Conservation (phyloP, 805 yeast species). For the Teunomyces tritomae region DNA sequence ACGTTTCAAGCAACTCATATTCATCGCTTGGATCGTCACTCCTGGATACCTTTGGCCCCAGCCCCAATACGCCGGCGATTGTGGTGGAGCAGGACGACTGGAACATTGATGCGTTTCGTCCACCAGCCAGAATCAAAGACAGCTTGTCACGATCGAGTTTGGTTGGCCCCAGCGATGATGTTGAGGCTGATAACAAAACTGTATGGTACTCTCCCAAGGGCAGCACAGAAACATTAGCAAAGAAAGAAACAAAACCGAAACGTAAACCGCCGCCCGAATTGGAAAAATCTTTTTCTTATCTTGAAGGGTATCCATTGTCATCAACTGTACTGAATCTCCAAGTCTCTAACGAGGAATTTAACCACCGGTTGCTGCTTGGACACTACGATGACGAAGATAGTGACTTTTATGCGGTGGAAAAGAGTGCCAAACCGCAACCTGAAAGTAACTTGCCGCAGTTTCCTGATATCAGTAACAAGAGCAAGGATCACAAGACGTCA, state of each 20-base stretch:
- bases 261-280: conserved; percentile 30
- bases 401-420: conserved; percentile 4
- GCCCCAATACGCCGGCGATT: conserved; percentile 6
- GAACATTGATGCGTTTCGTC: background rate
- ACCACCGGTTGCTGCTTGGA: background rate
- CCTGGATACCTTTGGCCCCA: conserved; percentile 16
- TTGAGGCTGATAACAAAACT: background rate
- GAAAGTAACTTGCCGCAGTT: conserved; percentile 30
- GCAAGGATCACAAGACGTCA: conserved; percentile 9
- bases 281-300: background rate
- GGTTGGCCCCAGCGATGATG: background rate
- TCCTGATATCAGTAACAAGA: conserved; percentile 23
- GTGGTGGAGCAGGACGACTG: conserved; percentile 2
- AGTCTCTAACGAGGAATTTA: background rate
- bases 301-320: background rate
- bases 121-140: background rate
- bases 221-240: background rate
- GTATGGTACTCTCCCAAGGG: background rate
- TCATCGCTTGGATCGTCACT: conserved; percentile 27
- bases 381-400: conserved; percentile 1
- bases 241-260: conserved; percentile 12
- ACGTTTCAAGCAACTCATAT: conserved; percentile 17
- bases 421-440: background rate
- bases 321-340: background rate
- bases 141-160: background rate